Evolutionary conservation across 2,329 filamentous ascomycete species (phyloP), one percentile per base, ranked within the genome.

Genomic region (Colletotrichum nymphaeae): DNA sequence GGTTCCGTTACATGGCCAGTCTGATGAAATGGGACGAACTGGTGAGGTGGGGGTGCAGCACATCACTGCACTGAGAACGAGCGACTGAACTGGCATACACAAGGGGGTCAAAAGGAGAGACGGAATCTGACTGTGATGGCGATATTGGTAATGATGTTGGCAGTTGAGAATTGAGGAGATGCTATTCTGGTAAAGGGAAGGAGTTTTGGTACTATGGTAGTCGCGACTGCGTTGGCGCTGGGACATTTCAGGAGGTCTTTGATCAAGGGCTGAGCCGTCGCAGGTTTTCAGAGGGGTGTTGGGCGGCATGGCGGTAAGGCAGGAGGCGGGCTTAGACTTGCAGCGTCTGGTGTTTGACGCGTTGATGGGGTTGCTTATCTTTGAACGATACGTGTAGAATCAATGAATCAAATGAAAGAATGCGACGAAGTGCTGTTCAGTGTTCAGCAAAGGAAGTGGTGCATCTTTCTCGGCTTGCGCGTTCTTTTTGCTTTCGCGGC

Each of bases 1-100:
- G 8, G 65, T 28, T 19, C 26, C 32, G 12, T 22, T 30, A 37
- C 56, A 62, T 42, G 19, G 42, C 30, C 14, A 59, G 28, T 64
- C 66, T 30, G 42, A 73, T 69, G 32, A 55, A 55, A 49, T 56
- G 59, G 26, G 66, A 73, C 19, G 66, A 64, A 56, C 42, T 22
- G 24, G 19, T n/a, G 8, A 19, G 28, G 52, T 52, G 14, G 52
- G 58, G 28, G 42, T 32, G 42, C 42, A 22, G 12, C 11, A 12
- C 16, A 9, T 12, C 46, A 26, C 35, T n/a, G 28, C 46, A 35
- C 53, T n/a, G n/a, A 32, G 42, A 16, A 14, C 37, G n/a, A 12
- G 5, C 24, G 2, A 28, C 37, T 19, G 28, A 30, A 11, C 5
- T 24, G n/a, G 28, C n/a, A 53, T 28, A 28, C 16, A 16, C 42